Percentiles rank a stretch among this genome's conserved stretches.
These are phyloP conservation scores for Marchantia polymorpha DNA, from an alignment of 225 moss, liverwort and hornwort species.

Conservation along the genomic window DNA sequence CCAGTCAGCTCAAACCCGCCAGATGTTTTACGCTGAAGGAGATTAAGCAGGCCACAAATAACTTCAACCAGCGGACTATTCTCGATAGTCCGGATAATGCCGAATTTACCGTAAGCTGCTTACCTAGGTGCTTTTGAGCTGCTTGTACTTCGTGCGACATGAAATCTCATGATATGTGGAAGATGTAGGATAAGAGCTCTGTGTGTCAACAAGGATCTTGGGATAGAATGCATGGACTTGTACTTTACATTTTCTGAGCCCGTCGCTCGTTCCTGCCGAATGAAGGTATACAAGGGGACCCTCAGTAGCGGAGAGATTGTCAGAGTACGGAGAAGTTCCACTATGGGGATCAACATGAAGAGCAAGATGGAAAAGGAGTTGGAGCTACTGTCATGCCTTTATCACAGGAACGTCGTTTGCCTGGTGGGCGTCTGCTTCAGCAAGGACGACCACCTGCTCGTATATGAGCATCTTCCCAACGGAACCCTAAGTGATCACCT, in stretches of 20 bases:
- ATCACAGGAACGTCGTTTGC: constrained; percentile 2
- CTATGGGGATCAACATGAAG: background rate
- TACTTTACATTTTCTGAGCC: background rate
- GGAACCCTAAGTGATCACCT: constrained; percentile 16
- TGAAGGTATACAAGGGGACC: constrained; percentile 12
- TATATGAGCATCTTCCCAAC: constrained; percentile 9
- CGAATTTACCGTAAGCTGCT: background rate
- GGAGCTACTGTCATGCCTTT: background rate
- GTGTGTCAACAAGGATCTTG: background rate
- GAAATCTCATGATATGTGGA: background rate
- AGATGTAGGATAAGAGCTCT: background rate
- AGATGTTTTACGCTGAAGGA: background rate
- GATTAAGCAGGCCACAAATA: constrained; percentile 1
- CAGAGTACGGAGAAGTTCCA: background rate
- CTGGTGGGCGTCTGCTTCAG: background rate
- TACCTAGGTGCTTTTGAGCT: background rate
- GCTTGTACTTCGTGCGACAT: background rate
- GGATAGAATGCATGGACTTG: background rate
- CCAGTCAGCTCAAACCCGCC: background rate
- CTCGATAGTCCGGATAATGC: background rate
- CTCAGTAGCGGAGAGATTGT: constrained; percentile 2
- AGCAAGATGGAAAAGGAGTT: background rate
- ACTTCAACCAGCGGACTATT: background rate
- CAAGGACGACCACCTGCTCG: background rate
- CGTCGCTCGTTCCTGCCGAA: background rate